Evolutionary conservation across 371 early-diverging fungal genomes (phyloP), one percentile per base, ranked within the genome.

Genomic region (Capillidium heterosporum): DNA sequence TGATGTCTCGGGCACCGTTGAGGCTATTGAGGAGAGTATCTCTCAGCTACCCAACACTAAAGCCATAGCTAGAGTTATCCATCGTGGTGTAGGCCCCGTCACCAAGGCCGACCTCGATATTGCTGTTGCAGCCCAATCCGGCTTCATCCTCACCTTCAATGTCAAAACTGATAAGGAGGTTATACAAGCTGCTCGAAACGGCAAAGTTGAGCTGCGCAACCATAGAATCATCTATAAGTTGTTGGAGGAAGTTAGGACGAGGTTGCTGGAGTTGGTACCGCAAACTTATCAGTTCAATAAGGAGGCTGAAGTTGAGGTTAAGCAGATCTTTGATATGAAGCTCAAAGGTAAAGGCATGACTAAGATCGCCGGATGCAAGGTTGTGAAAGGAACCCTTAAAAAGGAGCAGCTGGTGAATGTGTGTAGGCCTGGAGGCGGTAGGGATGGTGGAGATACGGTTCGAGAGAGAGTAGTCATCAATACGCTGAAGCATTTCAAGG

Each of bases 1-100:
- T 52, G 97, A 96, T 66, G 96, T 96, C 2, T 84, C 85, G 51
- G 97, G 97, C 24, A 89, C 95, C 1, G 76, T 89, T 8, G 97
- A 95, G 64, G 95, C 97, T 0, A 75, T 96, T 3, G 72, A 76
- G 1, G 82, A 82, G 51, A 78, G 83, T n/a, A 65, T 96, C 15
- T 60, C 71, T 44, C 78, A 79, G 2, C 63, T 96, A 21, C 88
- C 90, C 1, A 76, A 71, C 29, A 79, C 85, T 61, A 83, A 91
- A 59, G 83, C 89, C 59, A 63, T 71, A 8, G 72, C 81, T 50
- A 76, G 79, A 27, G 79, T 94, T 8, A 75, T 93, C 15, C 69
- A 71, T 48, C 71, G 78, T 15, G 85, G 88, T 3, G 93, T 95
- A 1, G 97, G 97, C 1, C 75, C 86, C 31, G 77, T 87, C 31